phyloP scores from a whole-genome alignment of 2,329 filamentous ascomycete species.

The Pezicula carpinea region DNA sequence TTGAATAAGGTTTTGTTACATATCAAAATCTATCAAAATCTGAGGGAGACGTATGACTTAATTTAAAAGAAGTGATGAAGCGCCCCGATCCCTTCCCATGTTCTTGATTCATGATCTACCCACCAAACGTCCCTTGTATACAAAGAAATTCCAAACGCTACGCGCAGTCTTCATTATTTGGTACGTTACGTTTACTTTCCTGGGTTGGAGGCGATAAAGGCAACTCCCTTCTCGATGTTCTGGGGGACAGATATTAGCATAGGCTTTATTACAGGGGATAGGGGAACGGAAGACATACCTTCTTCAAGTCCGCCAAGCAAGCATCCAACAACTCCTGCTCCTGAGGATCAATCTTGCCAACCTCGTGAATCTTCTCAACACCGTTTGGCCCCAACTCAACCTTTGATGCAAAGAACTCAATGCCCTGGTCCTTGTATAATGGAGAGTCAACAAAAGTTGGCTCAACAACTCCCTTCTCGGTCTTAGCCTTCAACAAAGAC shows the following conservation, averaged over 20 bases:
- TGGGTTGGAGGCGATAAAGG: conserved; percentile 56
- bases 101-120: neutral
- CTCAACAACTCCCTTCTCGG: conserved; percentile 88
- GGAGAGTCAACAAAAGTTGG: conserved; percentile 96
- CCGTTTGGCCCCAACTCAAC: conserved; percentile 96
- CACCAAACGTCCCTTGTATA: neutral
- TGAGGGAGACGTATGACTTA: neutral
- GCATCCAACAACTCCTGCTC: conserved; percentile 90
- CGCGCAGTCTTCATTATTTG: neutral
- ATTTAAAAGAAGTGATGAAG: neutral
- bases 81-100: neutral
- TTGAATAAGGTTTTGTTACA: neutral
- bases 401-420: conserved; percentile 94
- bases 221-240: conserved; percentile 90
- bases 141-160: neutral
- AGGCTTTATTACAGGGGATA: neutral
- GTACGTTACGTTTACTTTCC: conserved; percentile 43
- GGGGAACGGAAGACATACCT: conserved; percentile 29
- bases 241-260: conserved; percentile 33
- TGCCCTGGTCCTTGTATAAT: conserved; percentile 96
- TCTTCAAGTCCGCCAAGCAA: conserved; percentile 78
- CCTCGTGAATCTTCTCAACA: conserved; percentile 85
- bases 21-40: conserved; percentile 1
- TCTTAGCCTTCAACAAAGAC: conserved; percentile 87
- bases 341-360: conserved; percentile 77